These are phyloP conservation scores for Diaporthe batatas DNA, from an alignment of 2,329 filamentous ascomycete species.

Conservation along the genomic window DNA sequence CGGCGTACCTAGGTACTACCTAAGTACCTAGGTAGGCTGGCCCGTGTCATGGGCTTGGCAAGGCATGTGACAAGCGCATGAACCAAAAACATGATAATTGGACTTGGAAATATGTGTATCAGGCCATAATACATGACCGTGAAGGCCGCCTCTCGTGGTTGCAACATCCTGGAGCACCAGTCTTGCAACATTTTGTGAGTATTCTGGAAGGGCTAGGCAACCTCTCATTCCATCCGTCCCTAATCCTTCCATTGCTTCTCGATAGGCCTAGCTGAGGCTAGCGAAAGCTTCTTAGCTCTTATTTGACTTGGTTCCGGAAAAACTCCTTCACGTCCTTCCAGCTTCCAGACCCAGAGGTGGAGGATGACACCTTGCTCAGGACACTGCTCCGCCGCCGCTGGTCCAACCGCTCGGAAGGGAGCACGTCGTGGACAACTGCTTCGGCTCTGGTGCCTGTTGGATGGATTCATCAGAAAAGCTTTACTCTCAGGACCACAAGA, in stretches of 20 bases:
- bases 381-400: constrained; percentile 35
- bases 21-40: no score
- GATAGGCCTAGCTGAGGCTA: background rate
- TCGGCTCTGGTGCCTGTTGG: constrained; percentile 29
- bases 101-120: background rate
- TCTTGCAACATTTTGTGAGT: background rate
- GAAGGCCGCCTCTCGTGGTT: background rate
- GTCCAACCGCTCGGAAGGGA: constrained; percentile 9
- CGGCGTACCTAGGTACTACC: no score
- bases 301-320: background rate
- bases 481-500: background rate
- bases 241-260: background rate
- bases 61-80: background rate
- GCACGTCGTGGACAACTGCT: constrained; percentile 11
- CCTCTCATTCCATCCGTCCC: no score
- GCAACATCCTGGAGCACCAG: rapidly evolving
- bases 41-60: no score
- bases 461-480: background rate
- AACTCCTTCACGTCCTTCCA: constrained; percentile 19
- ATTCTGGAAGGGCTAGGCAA: background rate
- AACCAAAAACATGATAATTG: background rate
- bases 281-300: background rate
- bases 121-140: background rate
- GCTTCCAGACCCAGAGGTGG: background rate
- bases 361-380: constrained; percentile 17